Percentiles rank a stretch among this genome's conserved stretches.
Conservation (phyloP, 208 protist genomes). For the Hexamita inflata region DNA sequence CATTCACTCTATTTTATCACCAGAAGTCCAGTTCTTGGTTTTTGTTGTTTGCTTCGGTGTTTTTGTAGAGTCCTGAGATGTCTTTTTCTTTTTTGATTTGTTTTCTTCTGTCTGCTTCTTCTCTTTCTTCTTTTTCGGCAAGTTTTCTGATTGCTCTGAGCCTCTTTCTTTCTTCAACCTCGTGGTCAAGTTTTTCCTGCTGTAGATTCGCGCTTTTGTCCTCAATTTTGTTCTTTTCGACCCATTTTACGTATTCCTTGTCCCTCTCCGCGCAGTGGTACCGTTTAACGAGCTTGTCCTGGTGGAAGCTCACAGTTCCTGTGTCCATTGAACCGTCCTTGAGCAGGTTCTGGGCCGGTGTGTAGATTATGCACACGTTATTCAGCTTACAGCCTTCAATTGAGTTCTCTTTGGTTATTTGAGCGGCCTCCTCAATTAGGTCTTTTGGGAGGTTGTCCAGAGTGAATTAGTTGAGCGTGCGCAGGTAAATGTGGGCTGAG, state of each 20-base stretch:
- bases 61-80: no score
- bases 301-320: constrained; percentile 43
- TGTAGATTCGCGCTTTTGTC: not conserved
- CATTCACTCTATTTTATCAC: no score
- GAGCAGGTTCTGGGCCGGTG: constrained; percentile 36
- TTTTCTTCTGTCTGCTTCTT: not conserved
- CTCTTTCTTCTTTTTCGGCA: not conserved
- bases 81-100: not conserved
- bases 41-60: no score
- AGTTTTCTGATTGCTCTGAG: not conserved
- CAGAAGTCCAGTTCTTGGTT: no score
- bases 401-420: constrained; percentile 47
- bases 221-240: not conserved
- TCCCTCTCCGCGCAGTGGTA: constrained; percentile 3
- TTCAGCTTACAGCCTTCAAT: constrained; percentile 43
- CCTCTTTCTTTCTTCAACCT: not conserved
- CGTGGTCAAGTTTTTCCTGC: not conserved
- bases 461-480: not conserved
- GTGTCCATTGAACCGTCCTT: constrained; percentile 41
- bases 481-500: constrained; percentile 46
- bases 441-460: constrained; percentile 34
- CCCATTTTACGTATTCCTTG: not conserved
- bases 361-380: constrained; percentile 39
- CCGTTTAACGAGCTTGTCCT: constrained; percentile 33
- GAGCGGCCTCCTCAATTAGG: constrained; percentile 40